Percentiles rank a stretch among this genome's conserved stretches.
Evolutionary conservation across 257 asterid species (phyloP).

Genomic region (Knoxia roxburghii): DNA sequence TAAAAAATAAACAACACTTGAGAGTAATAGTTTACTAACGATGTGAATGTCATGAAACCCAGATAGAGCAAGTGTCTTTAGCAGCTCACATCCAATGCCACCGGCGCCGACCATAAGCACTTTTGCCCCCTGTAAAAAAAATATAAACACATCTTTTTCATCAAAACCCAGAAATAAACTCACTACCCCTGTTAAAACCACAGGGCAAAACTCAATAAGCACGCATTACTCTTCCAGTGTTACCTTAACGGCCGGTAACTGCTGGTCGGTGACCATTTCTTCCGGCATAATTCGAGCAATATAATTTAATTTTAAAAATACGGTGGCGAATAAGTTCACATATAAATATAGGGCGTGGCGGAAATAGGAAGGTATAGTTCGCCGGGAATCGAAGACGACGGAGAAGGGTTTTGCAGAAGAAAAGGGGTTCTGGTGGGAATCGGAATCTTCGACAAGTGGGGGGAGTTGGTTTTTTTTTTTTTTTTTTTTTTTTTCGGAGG

Average conservation of each 20-base stretch:
- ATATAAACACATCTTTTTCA: not conserved
- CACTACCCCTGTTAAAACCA: not conserved
- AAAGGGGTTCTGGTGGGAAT: conserved; percentile 18
- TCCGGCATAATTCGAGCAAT: conserved; percentile 12
- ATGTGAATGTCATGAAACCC: conserved; percentile 88
- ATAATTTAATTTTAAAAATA: not conserved
- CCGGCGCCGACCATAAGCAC: conserved; percentile 99
- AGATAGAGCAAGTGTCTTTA: conserved; percentile 90
- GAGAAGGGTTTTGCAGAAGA: not conserved
- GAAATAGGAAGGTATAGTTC: not conserved
- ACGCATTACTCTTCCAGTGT: not conserved
- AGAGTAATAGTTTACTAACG: conserved; percentile 39
- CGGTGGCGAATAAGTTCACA: not conserved
- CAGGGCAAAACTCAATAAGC: conserved; percentile 1
- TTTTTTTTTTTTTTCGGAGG: too few species aligned
- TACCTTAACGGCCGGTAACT: conserved; percentile 64
- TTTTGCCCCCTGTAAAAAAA: conserved; percentile 54
- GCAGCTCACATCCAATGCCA: conserved; percentile 95
- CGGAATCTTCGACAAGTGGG: conserved; percentile 11
- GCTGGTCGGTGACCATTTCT: conserved; percentile 68
- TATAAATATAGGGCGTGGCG: not conserved
- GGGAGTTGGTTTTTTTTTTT: too few species aligned
- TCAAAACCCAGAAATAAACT: conserved; percentile 8
- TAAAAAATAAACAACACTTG: not conserved
- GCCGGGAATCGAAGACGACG: conserved; percentile 20